Percentiles rank a stretch among this genome's conserved stretches.
Conservation (phyloP, 208 protist species). For the Spongospora subterranea region DNA sequence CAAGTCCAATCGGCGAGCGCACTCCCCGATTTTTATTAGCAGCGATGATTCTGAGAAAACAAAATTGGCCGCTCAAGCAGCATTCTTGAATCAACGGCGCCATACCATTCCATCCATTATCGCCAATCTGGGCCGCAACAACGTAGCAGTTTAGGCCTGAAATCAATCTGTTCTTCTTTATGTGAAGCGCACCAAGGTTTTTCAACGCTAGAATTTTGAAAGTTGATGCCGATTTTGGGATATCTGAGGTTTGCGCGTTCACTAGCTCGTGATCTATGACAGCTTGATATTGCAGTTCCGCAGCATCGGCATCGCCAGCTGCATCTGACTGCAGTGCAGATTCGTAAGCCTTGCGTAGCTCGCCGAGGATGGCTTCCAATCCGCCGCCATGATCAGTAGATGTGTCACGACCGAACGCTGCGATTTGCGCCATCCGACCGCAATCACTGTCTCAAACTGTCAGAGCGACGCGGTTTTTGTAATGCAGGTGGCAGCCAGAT, state of each 20-base stretch:
- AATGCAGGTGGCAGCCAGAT: too few relatives aligned
- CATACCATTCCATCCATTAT: constrained; percentile 17
- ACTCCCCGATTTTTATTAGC: neutral
- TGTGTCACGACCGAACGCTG: neutral
- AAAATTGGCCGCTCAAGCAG: neutral
- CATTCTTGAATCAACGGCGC: neutral
- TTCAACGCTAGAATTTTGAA: neutral
- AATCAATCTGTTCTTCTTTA: neutral
- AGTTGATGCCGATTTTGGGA: neutral
- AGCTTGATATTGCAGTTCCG: neutral
- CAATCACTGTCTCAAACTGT: too few relatives aligned
- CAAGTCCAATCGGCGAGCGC: constrained; percentile 15
- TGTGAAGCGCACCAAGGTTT: constrained; percentile 2
- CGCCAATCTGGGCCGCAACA: neutral
- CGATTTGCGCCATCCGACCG: constrained; percentile 52
- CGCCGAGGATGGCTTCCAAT: neutral
- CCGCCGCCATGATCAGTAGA: neutral
- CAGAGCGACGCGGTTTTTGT: too few relatives aligned
- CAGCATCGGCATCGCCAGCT: neutral
- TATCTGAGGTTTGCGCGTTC: neutral
- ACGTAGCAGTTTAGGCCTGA: constrained; percentile 9
- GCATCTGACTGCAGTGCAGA: neutral
- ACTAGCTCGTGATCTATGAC: neutral
- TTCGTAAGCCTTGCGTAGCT: neutral
- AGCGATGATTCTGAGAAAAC: constrained; percentile 22